A percentile compares a stretch with the other conserved stretches of the same genome.
These are phyloP conservation scores for Colletotrichum scovillei DNA, from an alignment of 2,329 filamentous ascomycete genomes.

Conservation along the genomic window DNA sequence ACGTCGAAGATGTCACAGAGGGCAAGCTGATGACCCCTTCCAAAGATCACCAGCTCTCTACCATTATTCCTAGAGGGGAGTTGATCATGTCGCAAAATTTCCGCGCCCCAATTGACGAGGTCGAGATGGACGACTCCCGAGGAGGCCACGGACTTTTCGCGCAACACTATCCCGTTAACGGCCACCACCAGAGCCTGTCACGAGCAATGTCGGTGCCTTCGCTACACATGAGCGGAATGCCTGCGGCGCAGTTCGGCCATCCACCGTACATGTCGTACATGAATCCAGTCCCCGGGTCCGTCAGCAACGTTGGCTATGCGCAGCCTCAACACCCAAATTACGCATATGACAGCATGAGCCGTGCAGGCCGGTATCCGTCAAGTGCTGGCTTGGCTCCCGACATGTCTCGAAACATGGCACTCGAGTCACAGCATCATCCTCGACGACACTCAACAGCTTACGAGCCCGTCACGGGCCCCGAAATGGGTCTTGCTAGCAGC, in stretches of 20 bases:
- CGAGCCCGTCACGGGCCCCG: constrained; percentile 17
- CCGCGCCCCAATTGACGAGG: constrained; percentile 72
- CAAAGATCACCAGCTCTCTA: constrained; percentile 56
- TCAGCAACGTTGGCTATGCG: constrained; percentile 20
- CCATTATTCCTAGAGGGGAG: constrained; percentile 66
- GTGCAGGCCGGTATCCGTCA: constrained; percentile 13
- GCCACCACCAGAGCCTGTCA: constrained; percentile 41
- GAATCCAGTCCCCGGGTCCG: constrained; percentile 10
- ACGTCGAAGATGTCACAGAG: constrained; percentile 78
- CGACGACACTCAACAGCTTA: constrained; percentile 32
- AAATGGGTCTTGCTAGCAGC: constrained; percentile 26
- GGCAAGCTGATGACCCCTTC: constrained; percentile 69
- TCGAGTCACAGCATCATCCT: constrained; percentile 28
- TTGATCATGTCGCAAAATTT: constrained; percentile 74
- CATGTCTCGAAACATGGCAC: constrained; percentile 19
- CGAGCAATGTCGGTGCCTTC: constrained; percentile 38
- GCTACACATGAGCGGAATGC: constrained; percentile 24
- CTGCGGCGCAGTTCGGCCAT: constrained; percentile 12
- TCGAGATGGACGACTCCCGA: constrained; percentile 50
- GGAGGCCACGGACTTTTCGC: constrained; percentile 22
- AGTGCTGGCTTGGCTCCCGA: constrained; percentile 19
- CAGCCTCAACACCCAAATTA: constrained; percentile 19
- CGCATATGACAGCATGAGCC: constrained; percentile 15
- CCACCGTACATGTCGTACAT: constrained; percentile 25
- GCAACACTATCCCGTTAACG: constrained; percentile 19